Base-by-base conservation (phyloP, 2,329 filamentous ascomycete genomes). In the Hypoxylon sp. region DNA sequence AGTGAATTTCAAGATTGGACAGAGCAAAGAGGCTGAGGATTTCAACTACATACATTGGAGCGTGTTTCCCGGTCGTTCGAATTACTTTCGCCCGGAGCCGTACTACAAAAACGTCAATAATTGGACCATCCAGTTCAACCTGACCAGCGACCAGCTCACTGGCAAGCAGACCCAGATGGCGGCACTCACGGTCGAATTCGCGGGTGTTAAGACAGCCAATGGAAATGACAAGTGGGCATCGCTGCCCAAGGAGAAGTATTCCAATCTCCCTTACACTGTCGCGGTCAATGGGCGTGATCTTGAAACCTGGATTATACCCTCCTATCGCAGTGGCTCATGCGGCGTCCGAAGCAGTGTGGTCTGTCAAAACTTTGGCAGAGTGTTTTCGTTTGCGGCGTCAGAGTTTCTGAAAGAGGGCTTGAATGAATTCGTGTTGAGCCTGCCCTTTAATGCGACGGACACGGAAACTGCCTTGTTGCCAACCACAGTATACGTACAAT, bases 1-100 rank as follows among this genome's bases (percentile, higher is more conserved):
- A 1, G 81, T 90, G 0, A 79, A 78, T 27, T 90, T 85, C 76
- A 81, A 81, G 7, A 80, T 90, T 1, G 87, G 87, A 3, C 75
- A 82, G 68, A 84, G 82, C 65, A 76, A 85, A 14, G 78, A 79
- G 21, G 78, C 78, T 0, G 73, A 76, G 12, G 85, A 87, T 70
- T 81, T 88, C 64, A 90, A 90, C 73, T 89, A 89, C 51, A 83
- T 89, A 2, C 88, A 90, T 73, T 90, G 87, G 88, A 85, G 82
- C 53, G 85, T 88, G 2, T 89, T 87, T 70, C 86, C 87, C 0
- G 84, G 85, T 0, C 77, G 83, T n/a, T 84, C 79, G 0, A 84
- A 87, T 72, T 82, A 75, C 27, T 61, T 79, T 4, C 78, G 84
- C 0, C 75, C 78, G 1, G 76, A 81, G 55, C 77, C 80, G 6